A percentile compares a stretch with the other conserved stretches of the same genome.
These are phyloP conservation scores for Psilocybe sp. DNA, from an alignment of 768 basidiomycete genomes.

Conservation along the genomic window DNA sequence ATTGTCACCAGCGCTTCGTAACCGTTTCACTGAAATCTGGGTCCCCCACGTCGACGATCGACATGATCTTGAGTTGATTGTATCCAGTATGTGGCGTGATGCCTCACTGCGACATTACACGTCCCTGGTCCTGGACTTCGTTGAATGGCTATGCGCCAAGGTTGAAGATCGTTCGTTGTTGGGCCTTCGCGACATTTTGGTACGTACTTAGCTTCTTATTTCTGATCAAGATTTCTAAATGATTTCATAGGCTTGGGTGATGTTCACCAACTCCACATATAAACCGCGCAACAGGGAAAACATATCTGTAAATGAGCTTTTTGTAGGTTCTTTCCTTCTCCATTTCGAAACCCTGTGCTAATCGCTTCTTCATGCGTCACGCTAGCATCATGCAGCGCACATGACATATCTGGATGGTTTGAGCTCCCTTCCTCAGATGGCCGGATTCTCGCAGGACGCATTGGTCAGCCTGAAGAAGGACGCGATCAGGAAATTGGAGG, in stretches of 20 bases:
- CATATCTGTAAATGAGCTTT: constrained; percentile 51
- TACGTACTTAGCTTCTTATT: constrained; percentile 30
- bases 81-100: constrained; percentile 65
- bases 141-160: constrained; percentile 69
- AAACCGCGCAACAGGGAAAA: constrained; percentile 21
- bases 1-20: constrained; percentile 91
- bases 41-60: constrained; percentile 81
- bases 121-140: constrained; percentile 66
- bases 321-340: constrained; percentile 45
- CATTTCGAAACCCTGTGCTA: neutral
- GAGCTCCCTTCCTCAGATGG: constrained; percentile 70
- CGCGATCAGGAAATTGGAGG: constrained; percentile 51
- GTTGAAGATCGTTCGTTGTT: constrained; percentile 64
- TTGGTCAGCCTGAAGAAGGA: constrained; percentile 61
- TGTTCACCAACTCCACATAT: constrained; percentile 73
- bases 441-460: constrained; percentile 57
- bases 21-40: constrained; percentile 99
- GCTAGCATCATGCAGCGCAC: constrained; percentile 86
- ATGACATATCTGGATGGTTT: constrained; percentile 93
- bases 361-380: neutral
- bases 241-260: constrained; percentile 77
- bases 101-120: constrained; percentile 56
- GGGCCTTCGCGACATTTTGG: constrained; percentile 86
- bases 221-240: neutral
- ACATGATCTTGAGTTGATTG: constrained; percentile 74